Conservation (phyloP, 116 monocot species). For the Zostera marina region DNA sequence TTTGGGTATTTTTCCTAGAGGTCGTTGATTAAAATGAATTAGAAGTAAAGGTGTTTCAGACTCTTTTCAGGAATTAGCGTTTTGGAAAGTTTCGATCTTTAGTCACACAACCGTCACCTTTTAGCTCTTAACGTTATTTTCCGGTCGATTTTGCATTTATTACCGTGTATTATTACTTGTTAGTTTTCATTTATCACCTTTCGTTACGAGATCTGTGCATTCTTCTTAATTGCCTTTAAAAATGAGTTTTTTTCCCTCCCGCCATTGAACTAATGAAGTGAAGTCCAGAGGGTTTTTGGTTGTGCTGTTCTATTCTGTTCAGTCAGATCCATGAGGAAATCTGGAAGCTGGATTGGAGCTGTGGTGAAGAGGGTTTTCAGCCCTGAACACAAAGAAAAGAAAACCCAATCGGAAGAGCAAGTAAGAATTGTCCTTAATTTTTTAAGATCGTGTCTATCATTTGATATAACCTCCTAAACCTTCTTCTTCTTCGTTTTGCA, state of each 20-base stretch:
- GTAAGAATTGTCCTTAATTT: neutral
- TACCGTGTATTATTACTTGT: too few species aligned
- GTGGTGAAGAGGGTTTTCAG: constrained; percentile 20
- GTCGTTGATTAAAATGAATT: too few species aligned
- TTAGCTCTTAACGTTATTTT: too few species aligned
- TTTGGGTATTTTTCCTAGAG: too few species aligned
- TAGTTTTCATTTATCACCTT: too few species aligned
- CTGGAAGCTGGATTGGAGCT: constrained; percentile 10
- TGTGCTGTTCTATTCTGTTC: neutral
- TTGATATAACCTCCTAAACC: too few species aligned
- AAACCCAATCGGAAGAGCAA: neutral
- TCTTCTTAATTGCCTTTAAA: neutral
- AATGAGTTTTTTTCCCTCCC: neutral
- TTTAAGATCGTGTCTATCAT: too few species aligned
- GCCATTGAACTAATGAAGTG: neutral
- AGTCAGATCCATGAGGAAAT: constrained; percentile 13
- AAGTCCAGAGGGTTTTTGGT: neutral
- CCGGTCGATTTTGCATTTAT: too few species aligned
- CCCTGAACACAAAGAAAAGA: constrained; percentile 14
- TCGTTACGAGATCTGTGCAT: neutral
- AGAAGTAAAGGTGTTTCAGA: too few species aligned
- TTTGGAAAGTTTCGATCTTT: too few species aligned
- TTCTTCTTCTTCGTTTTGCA: neutral
- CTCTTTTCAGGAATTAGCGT: too few species aligned
- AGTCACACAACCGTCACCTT: too few species aligned